Base-by-base conservation (phyloP, 495 filamentous ascomycete species). In the Tetracladium marchalianum region DNA sequence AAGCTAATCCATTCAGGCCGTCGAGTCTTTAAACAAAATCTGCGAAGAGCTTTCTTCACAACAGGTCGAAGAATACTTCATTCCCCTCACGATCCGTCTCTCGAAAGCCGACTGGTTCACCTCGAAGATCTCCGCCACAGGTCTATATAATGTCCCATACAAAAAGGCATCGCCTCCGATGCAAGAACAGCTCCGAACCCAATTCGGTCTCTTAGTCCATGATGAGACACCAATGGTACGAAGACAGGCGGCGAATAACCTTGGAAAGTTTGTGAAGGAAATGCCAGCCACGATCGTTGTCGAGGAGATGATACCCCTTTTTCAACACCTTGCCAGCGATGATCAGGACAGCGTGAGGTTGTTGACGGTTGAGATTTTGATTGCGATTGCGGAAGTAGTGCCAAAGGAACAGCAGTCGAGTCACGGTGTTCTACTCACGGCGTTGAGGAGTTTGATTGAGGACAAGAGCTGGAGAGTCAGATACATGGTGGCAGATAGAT, bases 41-140 rank as follows among this genome's bases (percentile, higher is more conserved):
- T 95, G 90, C 73, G 76, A 79, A 57, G 78, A 96, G 61, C 75
- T 98, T 32, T 92, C 87, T 31, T 73, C 87, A 55, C 74, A 86
- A 57, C 92, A 98, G 68, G 80, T 97, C 62, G 93, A 98, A 71
- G 85, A 97, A 58, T 82, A 84, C 62, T 97, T 95, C 69, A 87
- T 97, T 56, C 92, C 93, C 22, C 82, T 98, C 53, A 84, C 85
- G 43, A 77, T 95, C 57, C 85, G 92, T 54, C 83, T 98, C 43
- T 94, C 92, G 45, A 97, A 96, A 76, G 93, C 92, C 64, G 92
- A 98, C 71, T 98, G 92, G 92, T 98, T 98, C 61, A 98, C 92
- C 24, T 97, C 93, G 49, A 98, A 97, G 66, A 92, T 98, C 43
- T 98, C 92, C 11, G 92, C 90, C 7, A 93, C 92, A 52, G 92